Conservation (phyloP, 176 grass and related monocot genomes). For the Oryza rufipogon region DNA sequence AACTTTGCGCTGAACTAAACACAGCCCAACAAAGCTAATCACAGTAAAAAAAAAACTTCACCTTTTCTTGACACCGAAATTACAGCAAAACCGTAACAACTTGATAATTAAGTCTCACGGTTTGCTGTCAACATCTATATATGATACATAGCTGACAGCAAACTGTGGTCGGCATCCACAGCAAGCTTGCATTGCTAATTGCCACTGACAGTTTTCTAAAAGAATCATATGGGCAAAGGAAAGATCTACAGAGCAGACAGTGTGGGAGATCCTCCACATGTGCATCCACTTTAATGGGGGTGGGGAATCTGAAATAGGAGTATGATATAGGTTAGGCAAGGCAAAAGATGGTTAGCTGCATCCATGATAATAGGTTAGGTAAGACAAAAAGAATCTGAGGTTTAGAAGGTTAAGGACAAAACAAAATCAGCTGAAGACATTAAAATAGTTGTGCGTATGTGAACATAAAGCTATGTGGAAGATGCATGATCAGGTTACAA, state of each 20-base stretch:
- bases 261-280: conserved; percentile 6
- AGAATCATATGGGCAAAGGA: neutral
- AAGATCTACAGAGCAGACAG: neutral
- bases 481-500: no score
- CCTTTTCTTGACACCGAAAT: neutral
- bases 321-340: neutral
- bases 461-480: no score
- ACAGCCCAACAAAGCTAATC: no score
- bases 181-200: neutral
- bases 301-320: neutral
- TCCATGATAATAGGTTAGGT: neutral
- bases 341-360: neutral
- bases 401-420: neutral
- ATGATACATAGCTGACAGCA: neutral
- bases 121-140: neutral
- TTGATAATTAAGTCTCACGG: neutral
- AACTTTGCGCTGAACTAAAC: no score
- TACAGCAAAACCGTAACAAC: neutral
- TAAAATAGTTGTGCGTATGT: no score
- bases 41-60: no score
- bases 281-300: neutral
- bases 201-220: neutral
- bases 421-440: neutral
- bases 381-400: no score
- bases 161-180: neutral